A percentile compares a stretch with the other conserved stretches of the same genome.
Conservation (phyloP, 352 stramenopile genomes). For the Phytopythium cucurbitacearum region DNA sequence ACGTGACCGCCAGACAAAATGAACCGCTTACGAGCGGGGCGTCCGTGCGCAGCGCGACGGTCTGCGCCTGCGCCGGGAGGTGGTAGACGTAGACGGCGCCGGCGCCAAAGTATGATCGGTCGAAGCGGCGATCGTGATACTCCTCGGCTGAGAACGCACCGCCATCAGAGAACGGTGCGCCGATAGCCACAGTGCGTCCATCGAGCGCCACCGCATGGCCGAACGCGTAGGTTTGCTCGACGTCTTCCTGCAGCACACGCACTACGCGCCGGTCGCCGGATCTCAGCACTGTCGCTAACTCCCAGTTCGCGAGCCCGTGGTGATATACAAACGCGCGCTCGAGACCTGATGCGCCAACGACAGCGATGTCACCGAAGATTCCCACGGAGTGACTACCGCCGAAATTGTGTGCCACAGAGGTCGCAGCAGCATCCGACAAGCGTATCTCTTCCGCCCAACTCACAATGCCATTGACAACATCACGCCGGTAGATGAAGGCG, state of each 20-base stretch:
- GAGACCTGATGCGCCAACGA: conserved; percentile 81
- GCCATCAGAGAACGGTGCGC: conserved; percentile 82
- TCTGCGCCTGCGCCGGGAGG: conserved; percentile 71
- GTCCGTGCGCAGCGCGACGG: conserved; percentile 50
- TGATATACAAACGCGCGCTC: conserved; percentile 76
- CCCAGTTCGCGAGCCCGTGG: conserved; percentile 41
- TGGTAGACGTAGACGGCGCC: conserved; percentile 76
- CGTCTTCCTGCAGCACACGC: conserved; percentile 64
- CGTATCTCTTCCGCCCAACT: conserved; percentile 27
- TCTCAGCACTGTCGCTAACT: conserved; percentile 43
- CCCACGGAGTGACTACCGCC: conserved; percentile 61
- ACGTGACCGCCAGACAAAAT: conserved; percentile 69
- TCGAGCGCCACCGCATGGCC: conserved; percentile 81
- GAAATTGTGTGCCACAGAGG: conserved; percentile 59
- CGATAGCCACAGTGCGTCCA: conserved; percentile 84
- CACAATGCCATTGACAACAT: conserved; percentile 25
- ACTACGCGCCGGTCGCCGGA: conserved; percentile 84
- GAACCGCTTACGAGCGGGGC: conserved; percentile 56
- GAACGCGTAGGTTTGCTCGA: conserved; percentile 88
- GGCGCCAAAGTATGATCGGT: conserved; percentile 59
- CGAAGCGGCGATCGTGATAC: conserved; percentile 56
- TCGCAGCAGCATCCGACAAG: conserved; percentile 31
- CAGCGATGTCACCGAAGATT: conserved; percentile 83
- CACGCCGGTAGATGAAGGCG: conserved; percentile 45
- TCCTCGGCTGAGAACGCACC: conserved; percentile 47